Conservation (phyloP, 208 protist species). For the Strigomonas galati region DNA sequence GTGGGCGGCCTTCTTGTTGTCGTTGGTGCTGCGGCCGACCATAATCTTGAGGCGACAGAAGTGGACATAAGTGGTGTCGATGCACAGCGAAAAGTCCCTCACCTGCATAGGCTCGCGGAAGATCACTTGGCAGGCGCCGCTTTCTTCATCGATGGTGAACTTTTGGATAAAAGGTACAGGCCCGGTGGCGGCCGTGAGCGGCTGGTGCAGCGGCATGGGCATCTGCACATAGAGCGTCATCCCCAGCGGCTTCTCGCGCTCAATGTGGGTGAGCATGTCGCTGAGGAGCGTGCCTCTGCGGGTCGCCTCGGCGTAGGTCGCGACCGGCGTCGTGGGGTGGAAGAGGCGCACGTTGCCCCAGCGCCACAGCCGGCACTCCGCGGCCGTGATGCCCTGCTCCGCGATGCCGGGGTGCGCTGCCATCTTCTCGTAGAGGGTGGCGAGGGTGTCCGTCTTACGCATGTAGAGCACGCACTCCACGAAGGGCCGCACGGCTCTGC, state of each 20-base stretch:
- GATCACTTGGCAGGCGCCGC: constrained; percentile 9
- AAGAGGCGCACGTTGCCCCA: constrained; percentile 21
- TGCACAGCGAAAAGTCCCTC: constrained; percentile 16
- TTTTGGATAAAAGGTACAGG: constrained; percentile 10
- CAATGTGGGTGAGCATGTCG: constrained; percentile 25
- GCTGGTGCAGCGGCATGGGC: constrained; percentile 22
- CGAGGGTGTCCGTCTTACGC: constrained; percentile 44
- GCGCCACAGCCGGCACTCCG: constrained; percentile 49
- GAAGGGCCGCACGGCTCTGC: constrained; percentile 16
- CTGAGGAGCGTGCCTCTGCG: constrained; percentile 9
- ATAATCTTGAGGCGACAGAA: constrained; percentile 26
- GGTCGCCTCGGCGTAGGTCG: constrained; percentile 27
- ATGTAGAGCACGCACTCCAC: constrained; percentile 48
- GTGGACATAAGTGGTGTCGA: constrained; percentile 10
- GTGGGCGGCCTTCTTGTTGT: no score
- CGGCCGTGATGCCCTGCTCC: constrained; percentile 23
- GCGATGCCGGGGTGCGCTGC: constrained; percentile 27
- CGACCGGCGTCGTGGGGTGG: constrained; percentile 30
- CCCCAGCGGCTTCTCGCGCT: constrained; percentile 23
- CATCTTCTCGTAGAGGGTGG: constrained; percentile 44
- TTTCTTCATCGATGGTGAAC: constrained; percentile 1
- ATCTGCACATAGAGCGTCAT: constrained; percentile 55
- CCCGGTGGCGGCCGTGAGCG: constrained; percentile 8
- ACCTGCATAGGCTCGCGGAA: constrained; percentile 16
- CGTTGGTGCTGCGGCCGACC: neutral